Percentiles rank a stretch among this genome's conserved stretches.
phyloP scores from a whole-genome alignment of 139 green algal genomes.

The Haematococcus sp. region DNA sequence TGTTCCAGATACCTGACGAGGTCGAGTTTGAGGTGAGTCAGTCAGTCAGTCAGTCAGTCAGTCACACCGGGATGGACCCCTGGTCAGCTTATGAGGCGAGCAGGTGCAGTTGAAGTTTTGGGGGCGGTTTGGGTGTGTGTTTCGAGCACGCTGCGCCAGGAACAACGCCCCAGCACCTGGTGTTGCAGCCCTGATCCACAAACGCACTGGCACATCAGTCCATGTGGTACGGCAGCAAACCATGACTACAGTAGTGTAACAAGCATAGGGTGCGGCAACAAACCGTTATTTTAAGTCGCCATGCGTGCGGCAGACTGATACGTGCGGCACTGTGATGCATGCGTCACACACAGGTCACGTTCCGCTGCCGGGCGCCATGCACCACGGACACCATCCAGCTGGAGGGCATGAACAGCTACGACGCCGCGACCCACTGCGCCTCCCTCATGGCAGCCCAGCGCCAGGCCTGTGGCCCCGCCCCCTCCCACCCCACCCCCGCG shows the following conservation, averaged over 20 bases:
- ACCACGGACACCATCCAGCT: slow-evolving; percentile 35
- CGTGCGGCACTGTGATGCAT: background rate
- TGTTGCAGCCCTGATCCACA: too few species aligned
- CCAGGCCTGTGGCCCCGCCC: background rate
- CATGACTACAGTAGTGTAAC: too few species aligned
- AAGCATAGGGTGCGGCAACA: background rate
- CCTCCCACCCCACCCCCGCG: too few species aligned
- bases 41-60: too few species aligned
- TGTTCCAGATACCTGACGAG: slow-evolving; percentile 38
- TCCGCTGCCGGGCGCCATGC: slow-evolving; percentile 23
- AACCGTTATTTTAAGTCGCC: background rate
- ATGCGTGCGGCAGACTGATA: background rate
- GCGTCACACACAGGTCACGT: slow-evolving; percentile 11
- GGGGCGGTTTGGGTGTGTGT: too few species aligned
- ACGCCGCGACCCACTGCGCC: slow-evolving; percentile 42
- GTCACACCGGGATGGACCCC: background rate
- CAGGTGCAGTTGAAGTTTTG: background rate
- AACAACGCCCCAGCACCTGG: too few species aligned
- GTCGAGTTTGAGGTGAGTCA: slow-evolving; percentile 39
- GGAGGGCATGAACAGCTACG: slow-evolving; percentile 41
- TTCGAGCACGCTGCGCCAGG: too few species aligned
- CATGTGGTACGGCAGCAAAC: too few species aligned
- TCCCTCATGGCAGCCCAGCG: slow-evolving; percentile 43
- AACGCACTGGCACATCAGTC: too few species aligned
- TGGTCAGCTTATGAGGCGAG: background rate